A percentile compares a stretch with the other conserved stretches of the same genome.
Conservation (phyloP, 192 early-diverging fungal species). For the Dimargaris cristalligena region DNA sequence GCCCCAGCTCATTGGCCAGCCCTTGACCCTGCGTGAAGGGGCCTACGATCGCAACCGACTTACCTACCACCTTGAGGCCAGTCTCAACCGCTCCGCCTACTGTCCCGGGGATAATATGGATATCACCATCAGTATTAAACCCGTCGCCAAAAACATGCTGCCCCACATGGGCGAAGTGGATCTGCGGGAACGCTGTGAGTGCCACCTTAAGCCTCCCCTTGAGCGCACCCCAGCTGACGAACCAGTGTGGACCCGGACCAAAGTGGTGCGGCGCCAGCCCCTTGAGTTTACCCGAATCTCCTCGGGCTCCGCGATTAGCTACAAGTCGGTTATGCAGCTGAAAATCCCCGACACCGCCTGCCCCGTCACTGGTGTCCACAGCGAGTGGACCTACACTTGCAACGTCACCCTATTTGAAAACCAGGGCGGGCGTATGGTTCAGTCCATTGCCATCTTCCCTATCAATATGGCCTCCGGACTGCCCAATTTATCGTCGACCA, state of each 20-base stretch:
- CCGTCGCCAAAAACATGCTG: background rate
- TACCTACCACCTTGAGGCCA: background rate
- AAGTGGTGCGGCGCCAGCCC: background rate
- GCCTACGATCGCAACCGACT: background rate
- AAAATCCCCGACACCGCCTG: background rate
- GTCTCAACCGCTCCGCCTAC: background rate
- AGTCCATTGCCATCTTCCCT: background rate
- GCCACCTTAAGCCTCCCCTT: background rate
- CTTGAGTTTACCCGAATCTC: background rate
- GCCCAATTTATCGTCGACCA: background rate
- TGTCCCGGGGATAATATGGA: background rate
- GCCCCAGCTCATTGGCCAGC: background rate
- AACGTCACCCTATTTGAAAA: constrained; percentile 1
- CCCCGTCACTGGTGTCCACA: background rate
- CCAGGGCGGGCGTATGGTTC: background rate
- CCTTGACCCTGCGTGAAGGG: background rate
- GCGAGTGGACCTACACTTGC: background rate
- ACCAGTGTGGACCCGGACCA: background rate
- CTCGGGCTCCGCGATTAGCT: background rate
- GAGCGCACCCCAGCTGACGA: background rate
- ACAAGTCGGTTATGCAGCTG: background rate
- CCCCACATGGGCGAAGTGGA: background rate
- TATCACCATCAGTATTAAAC: background rate
- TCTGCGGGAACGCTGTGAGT: constrained; percentile 1
- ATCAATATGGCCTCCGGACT: background rate